phyloP scores from a whole-genome alignment of 148 eudicot species.

The Chenopodium berlandieri region DNA sequence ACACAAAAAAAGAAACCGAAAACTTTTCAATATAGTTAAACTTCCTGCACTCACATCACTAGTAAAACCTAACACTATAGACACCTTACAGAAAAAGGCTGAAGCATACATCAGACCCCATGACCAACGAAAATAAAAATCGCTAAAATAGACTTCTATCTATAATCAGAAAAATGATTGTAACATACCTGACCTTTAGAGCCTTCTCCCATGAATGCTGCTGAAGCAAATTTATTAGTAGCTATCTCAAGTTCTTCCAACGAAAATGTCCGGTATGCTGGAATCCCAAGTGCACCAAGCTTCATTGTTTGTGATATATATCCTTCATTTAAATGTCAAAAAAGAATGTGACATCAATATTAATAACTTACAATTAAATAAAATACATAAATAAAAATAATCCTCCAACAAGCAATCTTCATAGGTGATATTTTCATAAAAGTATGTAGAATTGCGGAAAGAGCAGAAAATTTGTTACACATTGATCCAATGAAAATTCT shows the following conservation, averaged over 20 bases:
- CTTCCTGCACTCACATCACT: neutral
- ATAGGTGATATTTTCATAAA: neutral
- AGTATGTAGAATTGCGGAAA: neutral
- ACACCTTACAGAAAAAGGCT: no score
- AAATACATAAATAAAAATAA: neutral
- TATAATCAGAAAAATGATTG: neutral
- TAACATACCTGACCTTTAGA: slow-evolving; percentile 73
- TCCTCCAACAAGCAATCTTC: neutral
- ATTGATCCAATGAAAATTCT: neutral
- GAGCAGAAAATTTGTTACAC: neutral
- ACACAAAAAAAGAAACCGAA: neutral
- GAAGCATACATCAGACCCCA: no score
- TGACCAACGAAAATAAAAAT: no score
- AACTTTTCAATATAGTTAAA: neutral
- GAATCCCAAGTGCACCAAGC: slow-evolving; percentile 76
- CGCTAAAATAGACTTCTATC: neutral
- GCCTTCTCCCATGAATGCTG: slow-evolving; percentile 79
- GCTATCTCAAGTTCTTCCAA: slow-evolving; percentile 88
- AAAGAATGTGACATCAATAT: neutral
- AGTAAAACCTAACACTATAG: no score
- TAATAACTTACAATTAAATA: no score
- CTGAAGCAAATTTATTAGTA: slow-evolving; percentile 65
- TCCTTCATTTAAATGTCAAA: slow-evolving; percentile 40
- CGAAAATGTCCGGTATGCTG: slow-evolving; percentile 68
- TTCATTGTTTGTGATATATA: slow-evolving; percentile 76